Percentiles rank a stretch among this genome's conserved stretches.
Conservation (phyloP, 179 eudicot genomes). For the Nepenthes alata region DNA sequence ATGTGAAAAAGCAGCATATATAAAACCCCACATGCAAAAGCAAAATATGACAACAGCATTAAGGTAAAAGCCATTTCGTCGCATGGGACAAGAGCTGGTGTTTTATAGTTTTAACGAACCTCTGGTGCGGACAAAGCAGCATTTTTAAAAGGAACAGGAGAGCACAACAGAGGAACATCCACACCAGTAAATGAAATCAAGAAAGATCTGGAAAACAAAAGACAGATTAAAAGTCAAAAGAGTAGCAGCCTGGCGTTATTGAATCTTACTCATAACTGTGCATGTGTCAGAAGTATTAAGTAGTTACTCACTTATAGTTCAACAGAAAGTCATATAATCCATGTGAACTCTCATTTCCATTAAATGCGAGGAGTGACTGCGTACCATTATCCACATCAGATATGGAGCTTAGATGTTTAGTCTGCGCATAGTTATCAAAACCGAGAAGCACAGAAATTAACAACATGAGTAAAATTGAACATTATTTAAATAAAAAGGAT, state of each 20-base stretch:
- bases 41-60: too few relatives aligned
- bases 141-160: constrained; percentile 70
- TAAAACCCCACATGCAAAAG: too few relatives aligned
- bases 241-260: neutral
- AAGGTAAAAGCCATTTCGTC: neutral
- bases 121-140: constrained; percentile 82
- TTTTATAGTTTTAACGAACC: constrained; percentile 24
- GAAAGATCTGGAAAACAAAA: constrained; percentile 35
- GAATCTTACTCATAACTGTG: neutral
- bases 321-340: constrained; percentile 75
- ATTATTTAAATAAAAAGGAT: too few relatives aligned
- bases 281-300: neutral
- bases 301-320: constrained; percentile 47
- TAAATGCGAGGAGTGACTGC: constrained; percentile 55
- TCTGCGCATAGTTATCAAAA: constrained; percentile 34
- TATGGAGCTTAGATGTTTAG: constrained; percentile 36
- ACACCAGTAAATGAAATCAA: constrained; percentile 40
- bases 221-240: constrained; percentile 4
- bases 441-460: neutral
- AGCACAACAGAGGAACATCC: constrained; percentile 78
- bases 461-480: neutral
- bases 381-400: constrained; percentile 70
- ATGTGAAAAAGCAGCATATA: too few relatives aligned
- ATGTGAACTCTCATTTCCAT: constrained; percentile 65
- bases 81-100: neutral